phyloP scores from a whole-genome alignment of 2,329 filamentous ascomycete genomes.

The Colletotrichum sp. region DNA sequence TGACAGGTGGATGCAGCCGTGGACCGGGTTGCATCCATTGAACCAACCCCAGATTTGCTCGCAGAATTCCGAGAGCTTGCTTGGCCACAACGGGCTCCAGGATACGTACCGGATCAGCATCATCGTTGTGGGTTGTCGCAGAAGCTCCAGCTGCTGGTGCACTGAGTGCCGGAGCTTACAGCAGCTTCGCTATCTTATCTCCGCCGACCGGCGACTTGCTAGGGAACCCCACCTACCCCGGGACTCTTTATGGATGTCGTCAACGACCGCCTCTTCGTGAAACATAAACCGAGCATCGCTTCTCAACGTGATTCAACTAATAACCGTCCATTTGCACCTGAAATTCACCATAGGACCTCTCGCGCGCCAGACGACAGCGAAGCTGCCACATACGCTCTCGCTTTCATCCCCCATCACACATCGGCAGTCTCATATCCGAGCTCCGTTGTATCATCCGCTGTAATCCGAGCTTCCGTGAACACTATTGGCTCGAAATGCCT shows the following conservation, averaged over 20 bases:
- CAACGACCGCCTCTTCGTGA: constrained; percentile 11
- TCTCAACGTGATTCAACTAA: background rate
- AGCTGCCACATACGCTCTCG: background rate
- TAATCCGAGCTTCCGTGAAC: constrained; percentile 15
- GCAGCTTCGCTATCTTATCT: constrained; percentile 20
- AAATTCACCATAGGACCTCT: background rate
- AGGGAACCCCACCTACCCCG: constrained; percentile 12
- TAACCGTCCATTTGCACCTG: background rate
- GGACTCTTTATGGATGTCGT: constrained; percentile 18
- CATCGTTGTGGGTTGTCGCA: background rate
- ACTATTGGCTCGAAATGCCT: background rate
- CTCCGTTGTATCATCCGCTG: constrained; percentile 17
- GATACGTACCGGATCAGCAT: background rate
- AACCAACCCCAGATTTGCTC: constrained; percentile 9
- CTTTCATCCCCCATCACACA: background rate
- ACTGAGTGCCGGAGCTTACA: constrained; percentile 7
- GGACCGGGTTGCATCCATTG: constrained; percentile 1
- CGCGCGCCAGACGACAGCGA: background rate
- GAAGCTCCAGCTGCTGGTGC: background rate
- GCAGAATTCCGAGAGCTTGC: background rate
- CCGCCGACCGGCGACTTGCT: constrained; percentile 4
- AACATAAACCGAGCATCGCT: background rate
- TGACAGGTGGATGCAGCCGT: background rate
- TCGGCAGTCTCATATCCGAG: constrained; percentile 18
- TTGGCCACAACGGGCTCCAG: background rate